A percentile compares a stretch with the other conserved stretches of the same genome.
phyloP scores from a whole-genome alignment of 805 yeast genomes.

The Cyberlindnera amylophila region DNA sequence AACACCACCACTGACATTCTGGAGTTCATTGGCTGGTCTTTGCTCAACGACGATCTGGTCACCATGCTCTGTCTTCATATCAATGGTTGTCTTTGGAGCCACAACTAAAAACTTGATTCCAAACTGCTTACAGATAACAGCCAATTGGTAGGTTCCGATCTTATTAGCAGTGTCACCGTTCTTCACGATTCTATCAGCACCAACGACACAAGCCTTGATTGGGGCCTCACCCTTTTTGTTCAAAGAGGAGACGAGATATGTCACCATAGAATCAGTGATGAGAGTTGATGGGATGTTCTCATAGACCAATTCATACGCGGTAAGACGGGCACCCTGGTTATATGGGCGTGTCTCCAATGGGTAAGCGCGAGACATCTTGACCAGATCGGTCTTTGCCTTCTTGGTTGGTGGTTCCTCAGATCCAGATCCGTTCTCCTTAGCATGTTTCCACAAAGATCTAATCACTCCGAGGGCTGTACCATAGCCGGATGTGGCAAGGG shows the following conservation, averaged over 20 bases:
- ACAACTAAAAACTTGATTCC: slow-evolving; percentile 86
- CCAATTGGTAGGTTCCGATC: slow-evolving; percentile 90
- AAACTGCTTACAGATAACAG: slow-evolving; percentile 61
- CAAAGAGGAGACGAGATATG: slow-evolving; percentile 58
- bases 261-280: slow-evolving; percentile 88
- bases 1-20: slow-evolving; percentile 67
- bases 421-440: slow-evolving; percentile 23
- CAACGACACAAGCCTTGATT: slow-evolving; percentile 75
- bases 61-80: slow-evolving; percentile 61
- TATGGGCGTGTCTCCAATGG: slow-evolving; percentile 96
- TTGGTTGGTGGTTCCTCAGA: slow-evolving; percentile 26
- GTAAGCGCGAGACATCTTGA: slow-evolving; percentile 65
- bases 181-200: slow-evolving; percentile 89
- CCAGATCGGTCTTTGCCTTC: slow-evolving; percentile 32
- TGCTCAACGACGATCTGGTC: slow-evolving; percentile 80
- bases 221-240: slow-evolving; percentile 43
- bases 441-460: slow-evolving; percentile 57
- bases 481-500: slow-evolving; percentile 94
- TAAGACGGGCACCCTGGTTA: slow-evolving; percentile 91
- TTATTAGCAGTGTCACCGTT: slow-evolving; percentile 97
- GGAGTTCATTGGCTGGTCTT: slow-evolving; percentile 77
- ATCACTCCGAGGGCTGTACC: slow-evolving; percentile 96
- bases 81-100: slow-evolving; percentile 92
- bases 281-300: slow-evolving; percentile 86
- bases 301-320: slow-evolving; percentile 84